Base-by-base conservation (phyloP, 75 land plant species). In the Adiantum capillusveneris region DNA sequence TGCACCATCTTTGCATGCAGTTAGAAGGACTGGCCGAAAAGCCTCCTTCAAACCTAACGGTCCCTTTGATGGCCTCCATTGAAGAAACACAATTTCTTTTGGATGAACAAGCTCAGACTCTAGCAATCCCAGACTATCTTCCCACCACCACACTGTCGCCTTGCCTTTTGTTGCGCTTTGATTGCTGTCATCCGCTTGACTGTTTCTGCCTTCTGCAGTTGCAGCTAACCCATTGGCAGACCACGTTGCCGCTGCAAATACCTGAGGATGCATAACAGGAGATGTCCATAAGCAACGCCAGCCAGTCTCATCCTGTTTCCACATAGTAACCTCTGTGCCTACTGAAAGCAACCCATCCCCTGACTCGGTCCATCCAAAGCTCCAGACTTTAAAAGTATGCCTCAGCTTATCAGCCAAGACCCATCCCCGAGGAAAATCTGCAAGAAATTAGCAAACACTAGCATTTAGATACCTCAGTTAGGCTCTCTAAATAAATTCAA, bases 291-390 rank as follows among this genome's bases (percentile, higher is more conserved):
- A 67, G 31, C 66, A 50, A 69, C 70, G 69, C 90, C 95, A 94
- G 6, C 70, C 72, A 28, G 25, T 58, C 1, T 60, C 60, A 6
- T 67, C 69, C 56, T 63, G 80, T 63, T 34, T 72, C 90, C 96
- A 89, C 65, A 81, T 67, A 18, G 73, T 71, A 13, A 83, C 73
- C 16, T 89, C 82, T 9, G 43, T 48, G 20, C 98, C 98, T 43
- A 75, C 83, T 17, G 80, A 45, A 67, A 94, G 57, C 56, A 94
- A 60, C 18, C 90, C 98, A 72, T 94, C 98, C 16, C 98, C 98
- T 31, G 90, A 94, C 1, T 78, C 88, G 12, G 90, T 88, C 98
- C 98, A 94, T 54, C 64, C 62, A 44, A 86, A 68, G 13, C 75
- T 74, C 44, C 74, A 76, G 25, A 86, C 80, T 17, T 62, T 52